These are phyloP conservation scores for Hemileccinum impolitum DNA, from an alignment of 768 basidiomycete genomes.

Conservation along the genomic window DNA sequence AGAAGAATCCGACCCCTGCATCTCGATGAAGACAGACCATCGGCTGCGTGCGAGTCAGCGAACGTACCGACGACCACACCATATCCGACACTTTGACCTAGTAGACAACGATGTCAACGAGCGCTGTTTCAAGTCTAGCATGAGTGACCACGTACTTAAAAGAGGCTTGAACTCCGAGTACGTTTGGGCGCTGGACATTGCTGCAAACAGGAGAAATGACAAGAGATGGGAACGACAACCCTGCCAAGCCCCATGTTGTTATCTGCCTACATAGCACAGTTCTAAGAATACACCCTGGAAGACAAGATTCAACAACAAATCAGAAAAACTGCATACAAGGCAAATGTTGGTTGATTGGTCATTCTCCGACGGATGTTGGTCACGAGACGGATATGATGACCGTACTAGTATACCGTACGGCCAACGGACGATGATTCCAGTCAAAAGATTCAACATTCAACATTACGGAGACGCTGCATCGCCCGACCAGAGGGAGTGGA, in stretches of 20 bases:
- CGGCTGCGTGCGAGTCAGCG: not conserved
- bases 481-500: no score
- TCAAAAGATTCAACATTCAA: no score
- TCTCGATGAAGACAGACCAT: not conserved
- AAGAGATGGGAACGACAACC: not conserved
- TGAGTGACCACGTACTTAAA: constrained; percentile 26
- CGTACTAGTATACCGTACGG: no score
- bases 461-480: no score
- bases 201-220: not conserved
- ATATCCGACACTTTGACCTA: constrained; percentile 48
- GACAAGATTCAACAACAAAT: no score
- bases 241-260: not conserved
- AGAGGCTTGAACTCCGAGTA: constrained; percentile 41
- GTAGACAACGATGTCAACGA: not conserved
- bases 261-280: no score
- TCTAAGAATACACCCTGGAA: no score
- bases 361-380: not conserved
- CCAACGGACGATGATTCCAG: no score
- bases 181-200: constrained; percentile 14
- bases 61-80: constrained; percentile 45
- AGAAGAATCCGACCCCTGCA: constrained; percentile 49
- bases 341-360: no score
- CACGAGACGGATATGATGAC: not conserved
- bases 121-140: not conserved
- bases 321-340: no score